Evolutionary conservation across 495 filamentous ascomycete genomes (phyloP), one percentile per base, ranked within the genome.

Genomic region (Neurospora tetraspora): DNA sequence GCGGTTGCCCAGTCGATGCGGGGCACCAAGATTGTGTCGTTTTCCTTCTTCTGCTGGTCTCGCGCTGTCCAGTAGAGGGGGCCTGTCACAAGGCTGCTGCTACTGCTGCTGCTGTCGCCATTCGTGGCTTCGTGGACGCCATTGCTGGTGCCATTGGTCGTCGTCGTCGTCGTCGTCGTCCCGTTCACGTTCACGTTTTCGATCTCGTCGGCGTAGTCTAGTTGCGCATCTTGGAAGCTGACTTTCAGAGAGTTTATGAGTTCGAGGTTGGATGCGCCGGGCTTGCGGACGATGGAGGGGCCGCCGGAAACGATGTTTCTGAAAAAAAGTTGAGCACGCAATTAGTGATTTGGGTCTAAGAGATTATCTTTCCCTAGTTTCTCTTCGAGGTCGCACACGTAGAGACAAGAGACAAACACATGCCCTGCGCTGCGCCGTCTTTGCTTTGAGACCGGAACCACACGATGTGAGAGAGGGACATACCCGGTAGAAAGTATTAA

Each of bases 401-500:
- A 20, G 16, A 23, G 72, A 31, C 37, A 70, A 47, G 5, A 9
- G 45, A 65, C 71, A 34, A 61, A 61, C 53, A 34, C 27, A 61
- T 53, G 45, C 20, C 20, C 27, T n/a, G n/a, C n/a, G n/a, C 14
- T 34, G 27, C 53, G 53, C 27, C 14, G 18, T 61, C n/a, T 3
- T 43, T 34, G 53, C 53, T n/a, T n/a, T n/a, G n/a, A n/a, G n/a
- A n/a, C n/a, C n/a, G n/a, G n/a, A 61, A 16, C 27, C 53, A 34
- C 53, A 18, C 27, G 18, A 34, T 9, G 14, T 7, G 12, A 61
- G 14, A 61, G 11, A 16, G 39, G 43, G 70, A 72, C 89, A 80
- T 86, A 95, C 92, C 92, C 94, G 68, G 94, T 97, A 40, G 93
- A 96, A 72, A 97, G 89, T 61, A 97, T 89, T 81, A 97, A 86